Evolutionary conservation across 2,329 filamentous ascomycete species (phyloP).

Genomic region (Passalora sequoiae): DNA sequence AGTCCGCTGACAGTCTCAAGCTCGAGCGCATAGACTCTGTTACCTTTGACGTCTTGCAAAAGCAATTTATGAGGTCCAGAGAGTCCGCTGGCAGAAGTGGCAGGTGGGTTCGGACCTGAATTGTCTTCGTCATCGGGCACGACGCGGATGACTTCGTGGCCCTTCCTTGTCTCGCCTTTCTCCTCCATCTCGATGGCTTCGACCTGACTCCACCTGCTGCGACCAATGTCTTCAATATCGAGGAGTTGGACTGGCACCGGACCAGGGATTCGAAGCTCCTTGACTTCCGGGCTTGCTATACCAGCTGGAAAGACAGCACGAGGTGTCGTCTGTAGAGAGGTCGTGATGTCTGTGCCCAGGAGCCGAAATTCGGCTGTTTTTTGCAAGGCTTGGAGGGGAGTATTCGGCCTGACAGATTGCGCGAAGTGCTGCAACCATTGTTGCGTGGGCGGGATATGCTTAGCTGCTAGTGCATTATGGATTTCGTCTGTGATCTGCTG

Average conservation of each 20-base stretch:
- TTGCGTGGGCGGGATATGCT: conserved; percentile 49
- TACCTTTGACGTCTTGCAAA: conserved; percentile 72
- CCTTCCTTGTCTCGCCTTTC: conserved; percentile 67
- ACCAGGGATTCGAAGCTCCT: conserved; percentile 53
- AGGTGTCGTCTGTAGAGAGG: conserved; percentile 44
- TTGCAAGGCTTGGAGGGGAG: conserved; percentile 64
- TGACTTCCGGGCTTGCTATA: conserved; percentile 49
- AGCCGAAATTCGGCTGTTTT: conserved; percentile 78
- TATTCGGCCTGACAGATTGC: conserved; percentile 49
- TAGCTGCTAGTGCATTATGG: conserved; percentile 14
- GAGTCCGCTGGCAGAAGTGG: conserved; percentile 21
- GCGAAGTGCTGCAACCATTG: conserved; percentile 63
- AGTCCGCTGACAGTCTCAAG: conserved; percentile 61
- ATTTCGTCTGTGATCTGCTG: conserved; percentile 12
- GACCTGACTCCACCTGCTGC: conserved; percentile 79
- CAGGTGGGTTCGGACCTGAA: conserved; percentile 25
- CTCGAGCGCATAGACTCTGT: conserved; percentile 67
- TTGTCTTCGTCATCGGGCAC: conserved; percentile 50
- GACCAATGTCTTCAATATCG: conserved; percentile 76
- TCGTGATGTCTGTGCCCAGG: conserved; percentile 69
- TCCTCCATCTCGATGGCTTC: conserved; percentile 71
- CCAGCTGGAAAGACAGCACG: conserved; percentile 54
- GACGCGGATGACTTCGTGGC: conserved; percentile 75
- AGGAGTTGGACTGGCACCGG: conserved; percentile 75
- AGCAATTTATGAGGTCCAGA: conserved; percentile 70